phyloP scores from a whole-genome alignment of 2,329 filamentous ascomycete species.

The Thielaviopsis punctulata region DNA sequence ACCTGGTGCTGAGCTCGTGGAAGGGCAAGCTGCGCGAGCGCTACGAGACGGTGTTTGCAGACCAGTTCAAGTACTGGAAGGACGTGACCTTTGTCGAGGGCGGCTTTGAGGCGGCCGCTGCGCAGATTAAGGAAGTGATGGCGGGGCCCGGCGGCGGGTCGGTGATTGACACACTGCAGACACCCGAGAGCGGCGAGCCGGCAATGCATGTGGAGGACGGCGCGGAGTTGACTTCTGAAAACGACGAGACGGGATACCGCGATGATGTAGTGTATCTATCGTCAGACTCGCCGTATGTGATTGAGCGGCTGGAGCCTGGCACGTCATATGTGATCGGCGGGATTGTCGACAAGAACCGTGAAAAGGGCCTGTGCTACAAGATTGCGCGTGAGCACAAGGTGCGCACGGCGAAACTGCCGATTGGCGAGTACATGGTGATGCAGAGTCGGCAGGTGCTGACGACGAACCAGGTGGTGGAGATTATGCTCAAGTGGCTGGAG shows the following conservation, averaged over 20 bases:
- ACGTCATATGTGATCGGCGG: slow-evolving; percentile 88
- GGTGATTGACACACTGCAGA: slow-evolving; percentile 40
- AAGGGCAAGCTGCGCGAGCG: slow-evolving; percentile 56
- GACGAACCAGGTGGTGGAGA: slow-evolving; percentile 92
- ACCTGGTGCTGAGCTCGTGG: slow-evolving; percentile 66
- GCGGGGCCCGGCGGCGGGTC: slow-evolving; percentile 33
- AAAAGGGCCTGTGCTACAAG: slow-evolving; percentile 87
- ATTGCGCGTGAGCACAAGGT: slow-evolving; percentile 58
- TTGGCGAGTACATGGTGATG: slow-evolving; percentile 92
- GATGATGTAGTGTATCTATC: slow-evolving; percentile 61
- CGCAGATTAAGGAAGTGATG: slow-evolving; percentile 53
- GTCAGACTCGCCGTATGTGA: slow-evolving; percentile 73
- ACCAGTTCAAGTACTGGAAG: slow-evolving; percentile 64
- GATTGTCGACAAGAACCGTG: slow-evolving; percentile 85
- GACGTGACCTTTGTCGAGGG: slow-evolving; percentile 55
- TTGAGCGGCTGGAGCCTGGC: slow-evolving; percentile 69
- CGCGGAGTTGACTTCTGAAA: slow-evolving; percentile 20
- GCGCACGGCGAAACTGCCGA: slow-evolving; percentile 78
- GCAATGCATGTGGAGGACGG: slow-evolving; percentile 7
- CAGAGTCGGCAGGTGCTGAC: slow-evolving; percentile 68
- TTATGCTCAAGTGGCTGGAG: slow-evolving; percentile 88
- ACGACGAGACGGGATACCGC: slow-evolving; percentile 22
- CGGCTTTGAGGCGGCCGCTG: slow-evolving; percentile 55
- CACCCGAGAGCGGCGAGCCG: slow-evolving; percentile 16
- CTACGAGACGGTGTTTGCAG: slow-evolving; percentile 58